Conservation (phyloP, 2,329 filamentous ascomycete genomes). For the Ascochyta fabae region DNA sequence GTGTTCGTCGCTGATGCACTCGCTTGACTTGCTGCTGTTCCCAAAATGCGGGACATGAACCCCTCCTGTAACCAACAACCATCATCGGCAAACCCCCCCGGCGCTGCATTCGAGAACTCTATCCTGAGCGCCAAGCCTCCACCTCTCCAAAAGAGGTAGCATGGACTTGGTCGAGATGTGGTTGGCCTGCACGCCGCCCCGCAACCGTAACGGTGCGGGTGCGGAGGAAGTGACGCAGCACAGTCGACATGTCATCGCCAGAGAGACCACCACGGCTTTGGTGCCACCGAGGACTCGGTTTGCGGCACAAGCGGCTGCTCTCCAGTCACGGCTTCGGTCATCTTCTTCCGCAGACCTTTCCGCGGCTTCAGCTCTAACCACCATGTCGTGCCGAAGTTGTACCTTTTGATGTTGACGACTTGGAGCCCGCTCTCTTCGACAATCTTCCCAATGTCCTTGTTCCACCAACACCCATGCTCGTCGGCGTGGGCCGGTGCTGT, state of each 20-base stretch:
- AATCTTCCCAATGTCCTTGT: slow-evolving; percentile 58
- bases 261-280: slow-evolving; percentile 44
- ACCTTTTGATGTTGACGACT: slow-evolving; percentile 53
- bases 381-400: slow-evolving; percentile 59
- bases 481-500: slow-evolving; percentile 56
- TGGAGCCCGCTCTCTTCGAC: slow-evolving; percentile 57
- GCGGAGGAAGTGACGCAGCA: slow-evolving; percentile 20
- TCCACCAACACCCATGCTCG: slow-evolving; percentile 60
- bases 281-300: slow-evolving; percentile 27
- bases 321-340: slow-evolving; percentile 14
- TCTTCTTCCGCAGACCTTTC: slow-evolving; percentile 35
- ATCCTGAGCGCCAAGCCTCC: slow-evolving; percentile 1
- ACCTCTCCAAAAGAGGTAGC: not conserved
- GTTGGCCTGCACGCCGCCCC: slow-evolving; percentile 16
- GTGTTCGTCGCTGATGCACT: slow-evolving; percentile 9
- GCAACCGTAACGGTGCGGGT: slow-evolving; percentile 12
- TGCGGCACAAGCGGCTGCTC: slow-evolving; percentile 26
- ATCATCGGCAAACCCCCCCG: slow-evolving; percentile 6
- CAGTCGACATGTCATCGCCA: slow-evolving; percentile 38
- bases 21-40: slow-evolving; percentile 19
- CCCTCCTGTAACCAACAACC: not conserved
- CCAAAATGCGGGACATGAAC: slow-evolving; percentile 5
- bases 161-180: slow-evolving; percentile 4
- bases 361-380: slow-evolving; percentile 56
- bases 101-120: slow-evolving; percentile 7